These are phyloP conservation scores for Saccharomycopsis schoenii DNA, from an alignment of 805 yeast species.

Conservation along the genomic window DNA sequence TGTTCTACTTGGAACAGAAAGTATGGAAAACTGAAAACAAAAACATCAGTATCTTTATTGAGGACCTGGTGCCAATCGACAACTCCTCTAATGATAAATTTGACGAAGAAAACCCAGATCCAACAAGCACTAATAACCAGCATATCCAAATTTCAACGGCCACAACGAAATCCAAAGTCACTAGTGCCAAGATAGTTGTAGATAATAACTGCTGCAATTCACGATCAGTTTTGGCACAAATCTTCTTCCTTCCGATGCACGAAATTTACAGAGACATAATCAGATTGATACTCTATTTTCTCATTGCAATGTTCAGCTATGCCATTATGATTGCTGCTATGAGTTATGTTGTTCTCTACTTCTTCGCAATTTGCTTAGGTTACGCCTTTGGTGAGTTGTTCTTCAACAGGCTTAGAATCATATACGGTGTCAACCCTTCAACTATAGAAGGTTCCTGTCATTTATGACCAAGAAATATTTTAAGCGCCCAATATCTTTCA, in stretches of 20 bases:
- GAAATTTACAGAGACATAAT: conserved; percentile 42
- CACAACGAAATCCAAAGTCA: not conserved
- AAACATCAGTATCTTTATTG: conserved; percentile 18
- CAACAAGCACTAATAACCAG: not conserved
- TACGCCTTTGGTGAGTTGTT: conserved; percentile 60
- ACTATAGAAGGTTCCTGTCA: conserved; percentile 18
- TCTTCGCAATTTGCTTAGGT: conserved; percentile 67
- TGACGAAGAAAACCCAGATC: conserved; percentile 7
- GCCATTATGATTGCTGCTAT: conserved; percentile 72
- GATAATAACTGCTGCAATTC: conserved; percentile 2
- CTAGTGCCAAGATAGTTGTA: conserved; percentile 6
- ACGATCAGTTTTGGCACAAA: conserved; percentile 24
- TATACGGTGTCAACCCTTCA: conserved; percentile 25
- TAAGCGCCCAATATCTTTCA: not conserved
- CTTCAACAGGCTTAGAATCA: conserved; percentile 47
- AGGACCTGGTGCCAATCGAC: not conserved
- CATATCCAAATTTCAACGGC: not conserved
- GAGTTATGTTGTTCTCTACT: conserved; percentile 57
- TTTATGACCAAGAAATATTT: conserved; percentile 5
- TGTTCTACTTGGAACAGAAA: conserved; percentile 56
- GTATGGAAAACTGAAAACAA: conserved; percentile 41
- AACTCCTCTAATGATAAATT: not conserved
- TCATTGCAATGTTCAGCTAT: conserved; percentile 58
- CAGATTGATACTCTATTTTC: conserved; percentile 45
- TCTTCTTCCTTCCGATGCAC: conserved; percentile 27